Conservation (phyloP, 2,329 filamentous ascomycete genomes). For the Dothiorella sarmentorum region DNA sequence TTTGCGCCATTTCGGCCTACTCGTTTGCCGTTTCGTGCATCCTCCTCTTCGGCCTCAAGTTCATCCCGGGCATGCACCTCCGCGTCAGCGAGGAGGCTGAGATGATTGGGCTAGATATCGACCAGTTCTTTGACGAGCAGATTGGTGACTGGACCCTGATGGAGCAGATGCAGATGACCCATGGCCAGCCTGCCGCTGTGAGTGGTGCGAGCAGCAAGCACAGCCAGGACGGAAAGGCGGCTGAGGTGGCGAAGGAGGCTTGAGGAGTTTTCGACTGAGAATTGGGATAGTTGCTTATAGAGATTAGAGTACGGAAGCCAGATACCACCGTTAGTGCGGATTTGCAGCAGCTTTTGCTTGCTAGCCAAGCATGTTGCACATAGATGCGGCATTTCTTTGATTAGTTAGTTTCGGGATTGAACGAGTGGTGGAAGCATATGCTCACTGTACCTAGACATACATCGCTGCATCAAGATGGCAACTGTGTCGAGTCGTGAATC, state of each 20-base stretch:
- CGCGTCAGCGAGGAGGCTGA: slow-evolving; percentile 55
- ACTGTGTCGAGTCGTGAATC: not conserved
- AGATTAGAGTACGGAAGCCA: no score
- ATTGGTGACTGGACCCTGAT: slow-evolving; percentile 51
- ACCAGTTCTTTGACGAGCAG: slow-evolving; percentile 57
- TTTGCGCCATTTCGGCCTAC: slow-evolving; percentile 52
- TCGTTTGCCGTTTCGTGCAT: slow-evolving; percentile 53
- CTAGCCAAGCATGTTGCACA: no score
- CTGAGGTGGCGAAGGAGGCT: slow-evolving; percentile 15
- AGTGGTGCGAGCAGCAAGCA: slow-evolving; percentile 23
- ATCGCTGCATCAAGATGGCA: not conserved
- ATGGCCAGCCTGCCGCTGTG: slow-evolving; percentile 2
- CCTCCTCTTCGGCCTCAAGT: slow-evolving; percentile 52
- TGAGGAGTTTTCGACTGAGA: no score
- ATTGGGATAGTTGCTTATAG: no score
- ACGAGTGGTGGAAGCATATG: no score
- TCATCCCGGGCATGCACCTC: slow-evolving; percentile 52
- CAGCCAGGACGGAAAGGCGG: slow-evolving; percentile 20
- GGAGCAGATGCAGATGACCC: slow-evolving; percentile 22
- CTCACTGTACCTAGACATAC: no score
- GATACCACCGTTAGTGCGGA: not conserved
- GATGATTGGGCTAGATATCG: slow-evolving; percentile 53
- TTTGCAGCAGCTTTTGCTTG: not conserved
- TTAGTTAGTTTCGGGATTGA: not conserved
- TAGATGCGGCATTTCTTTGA: not conserved